phyloP scores from a whole-genome alignment of 345 rosid species.

The Populus deltoides region DNA sequence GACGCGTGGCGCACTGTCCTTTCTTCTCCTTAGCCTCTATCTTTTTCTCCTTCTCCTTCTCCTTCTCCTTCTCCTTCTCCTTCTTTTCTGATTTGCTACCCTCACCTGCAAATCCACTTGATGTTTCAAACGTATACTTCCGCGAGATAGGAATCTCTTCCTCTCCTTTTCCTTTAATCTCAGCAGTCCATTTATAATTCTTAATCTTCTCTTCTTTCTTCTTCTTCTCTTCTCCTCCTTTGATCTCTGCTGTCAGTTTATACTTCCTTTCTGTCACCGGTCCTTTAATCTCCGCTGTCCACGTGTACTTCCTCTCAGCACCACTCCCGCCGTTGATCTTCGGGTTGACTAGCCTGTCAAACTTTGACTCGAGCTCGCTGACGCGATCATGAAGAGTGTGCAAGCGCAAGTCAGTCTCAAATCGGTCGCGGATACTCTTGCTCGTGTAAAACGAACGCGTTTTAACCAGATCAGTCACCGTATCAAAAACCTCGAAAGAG shows the following conservation, averaged over 20 bases:
- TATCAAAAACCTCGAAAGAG: constrained; percentile 46
- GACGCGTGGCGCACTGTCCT: constrained; percentile 42
- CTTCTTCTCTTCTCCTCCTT: constrained; percentile 31
- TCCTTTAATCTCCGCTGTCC: constrained; percentile 73
- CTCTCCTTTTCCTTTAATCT: constrained; percentile 57
- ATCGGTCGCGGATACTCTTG: constrained; percentile 45
- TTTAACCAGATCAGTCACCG: constrained; percentile 57
- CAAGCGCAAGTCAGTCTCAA: constrained; percentile 37
- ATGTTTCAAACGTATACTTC: constrained; percentile 60
- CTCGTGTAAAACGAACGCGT: constrained; percentile 44
- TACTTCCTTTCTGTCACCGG: constrained; percentile 61
- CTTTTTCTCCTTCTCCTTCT: constrained; percentile 29
- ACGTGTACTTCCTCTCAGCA: constrained; percentile 64
- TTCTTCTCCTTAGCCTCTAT: constrained; percentile 41
- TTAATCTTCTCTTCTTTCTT: constrained; percentile 34
- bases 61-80: constrained; percentile 36
- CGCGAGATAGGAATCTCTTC: constrained; percentile 46
- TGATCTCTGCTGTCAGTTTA: constrained; percentile 66
- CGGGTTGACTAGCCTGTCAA: constrained; percentile 43
- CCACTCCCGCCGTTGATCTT: constrained; percentile 27
- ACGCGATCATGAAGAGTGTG: constrained; percentile 61
- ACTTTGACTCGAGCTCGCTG: constrained; percentile 60
- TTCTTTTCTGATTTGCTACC: constrained; percentile 35
- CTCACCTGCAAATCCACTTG: constrained; percentile 43
- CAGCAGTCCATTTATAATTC: constrained; percentile 70